These are phyloP conservation scores for Lactarius sanguifluus DNA, from an alignment of 768 basidiomycete species.

Conservation along the genomic window DNA sequence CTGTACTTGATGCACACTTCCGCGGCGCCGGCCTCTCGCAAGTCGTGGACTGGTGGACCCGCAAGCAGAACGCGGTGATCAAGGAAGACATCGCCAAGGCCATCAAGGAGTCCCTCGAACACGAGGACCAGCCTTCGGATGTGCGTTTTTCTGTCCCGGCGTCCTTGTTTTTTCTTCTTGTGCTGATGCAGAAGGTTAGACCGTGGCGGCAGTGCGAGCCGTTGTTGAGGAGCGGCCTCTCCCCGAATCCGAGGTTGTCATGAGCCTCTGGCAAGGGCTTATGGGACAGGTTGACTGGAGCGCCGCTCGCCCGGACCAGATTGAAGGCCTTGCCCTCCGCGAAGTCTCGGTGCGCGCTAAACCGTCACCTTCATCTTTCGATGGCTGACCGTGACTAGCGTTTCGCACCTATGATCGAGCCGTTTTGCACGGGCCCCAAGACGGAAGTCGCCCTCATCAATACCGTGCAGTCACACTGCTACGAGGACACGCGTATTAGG, in stretches of 20 bases:
- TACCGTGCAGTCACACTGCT: conserved; percentile 91
- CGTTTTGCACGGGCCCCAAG: conserved; percentile 86
- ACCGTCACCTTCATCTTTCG: not conserved
- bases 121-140: conserved; percentile 64
- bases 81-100: conserved; percentile 74
- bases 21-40: conserved; percentile 71
- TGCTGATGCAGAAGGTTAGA: conserved; percentile 45
- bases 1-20: conserved; percentile 83
- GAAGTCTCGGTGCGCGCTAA: conserved; percentile 69
- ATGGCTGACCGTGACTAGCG: conserved; percentile 47
- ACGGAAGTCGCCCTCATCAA: conserved; percentile 95
- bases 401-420: conserved; percentile 81
- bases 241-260: conserved; percentile 79
- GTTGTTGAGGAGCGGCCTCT: conserved; percentile 79
- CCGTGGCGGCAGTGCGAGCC: conserved; percentile 68
- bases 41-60: conserved; percentile 93
- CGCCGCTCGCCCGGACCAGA: conserved; percentile 79
- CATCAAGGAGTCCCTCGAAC: conserved; percentile 67
- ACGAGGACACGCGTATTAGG: conserved; percentile 94
- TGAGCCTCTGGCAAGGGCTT: conserved; percentile 91
- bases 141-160: conserved; percentile 43
- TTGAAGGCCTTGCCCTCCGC: conserved; percentile 83
- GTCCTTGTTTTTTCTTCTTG: not conserved
- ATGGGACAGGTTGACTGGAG: conserved; percentile 88
- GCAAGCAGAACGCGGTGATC: conserved; percentile 80